These are phyloP conservation scores for Irpex sp. DNA, from an alignment of 1,284 basidiomycete genomes.

Conservation along the genomic window DNA sequence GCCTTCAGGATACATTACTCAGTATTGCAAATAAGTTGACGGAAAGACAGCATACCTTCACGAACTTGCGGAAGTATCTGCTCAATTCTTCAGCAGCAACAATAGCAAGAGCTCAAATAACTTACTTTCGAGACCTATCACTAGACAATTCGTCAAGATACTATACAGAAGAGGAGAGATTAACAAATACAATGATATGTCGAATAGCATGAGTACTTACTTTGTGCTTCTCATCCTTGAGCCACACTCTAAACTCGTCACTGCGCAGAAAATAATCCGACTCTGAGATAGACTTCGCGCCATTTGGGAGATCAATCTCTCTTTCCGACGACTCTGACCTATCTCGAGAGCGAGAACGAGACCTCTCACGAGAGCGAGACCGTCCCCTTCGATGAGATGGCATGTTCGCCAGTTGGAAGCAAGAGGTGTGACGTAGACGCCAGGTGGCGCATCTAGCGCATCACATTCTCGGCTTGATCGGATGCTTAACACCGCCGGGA, in stretches of 20 bases:
- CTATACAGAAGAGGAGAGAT: slow-evolving; percentile 29
- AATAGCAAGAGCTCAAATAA: slow-evolving; percentile 13
- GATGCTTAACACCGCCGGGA: no score
- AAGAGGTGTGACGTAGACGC: not conserved
- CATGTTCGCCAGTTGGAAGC: slow-evolving; percentile 11
- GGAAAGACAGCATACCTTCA: slow-evolving; percentile 49
- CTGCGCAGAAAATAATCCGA: slow-evolving; percentile 77
- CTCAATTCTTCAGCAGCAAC: slow-evolving; percentile 26
- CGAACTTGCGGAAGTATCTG: slow-evolving; percentile 82
- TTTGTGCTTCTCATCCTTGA: slow-evolving; percentile 75
- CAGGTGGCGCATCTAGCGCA: not conserved
- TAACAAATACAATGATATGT: no score
- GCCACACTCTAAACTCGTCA: slow-evolving; percentile 73
- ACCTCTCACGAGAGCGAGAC: slow-evolving; percentile 22
- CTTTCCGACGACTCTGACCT: slow-evolving; percentile 45
- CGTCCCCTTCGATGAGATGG: slow-evolving; percentile 22
- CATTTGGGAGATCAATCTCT: slow-evolving; percentile 42
- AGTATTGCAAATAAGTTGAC: not conserved
- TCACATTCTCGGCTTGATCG: not conserved
- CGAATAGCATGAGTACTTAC: slow-evolving; percentile 32
- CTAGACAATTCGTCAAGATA: slow-evolving; percentile 76
- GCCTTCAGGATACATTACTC: slow-evolving; percentile 34
- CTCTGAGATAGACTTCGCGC: slow-evolving; percentile 57
- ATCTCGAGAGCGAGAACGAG: slow-evolving; percentile 21
- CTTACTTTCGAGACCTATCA: slow-evolving; percentile 70